These are phyloP conservation scores for Russula dissimulans DNA, from an alignment of 768 basidiomycete genomes.

Conservation along the genomic window DNA sequence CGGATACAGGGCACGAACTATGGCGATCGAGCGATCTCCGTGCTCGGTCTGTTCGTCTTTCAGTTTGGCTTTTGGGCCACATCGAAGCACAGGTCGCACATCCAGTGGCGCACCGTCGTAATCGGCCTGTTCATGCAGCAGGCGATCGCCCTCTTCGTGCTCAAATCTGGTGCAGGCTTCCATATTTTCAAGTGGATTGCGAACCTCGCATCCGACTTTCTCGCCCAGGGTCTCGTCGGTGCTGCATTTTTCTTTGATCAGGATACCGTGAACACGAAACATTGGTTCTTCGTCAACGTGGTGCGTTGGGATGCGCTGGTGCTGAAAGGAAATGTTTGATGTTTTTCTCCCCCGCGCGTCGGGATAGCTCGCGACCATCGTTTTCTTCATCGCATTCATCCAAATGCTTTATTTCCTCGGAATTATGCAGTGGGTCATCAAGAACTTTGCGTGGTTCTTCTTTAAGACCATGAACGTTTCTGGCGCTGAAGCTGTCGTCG, in stretches of 20 bases:
- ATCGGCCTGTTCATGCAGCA: conserved; percentile 83
- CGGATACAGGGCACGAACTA: conserved; percentile 48
- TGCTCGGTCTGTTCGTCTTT: conserved; percentile 73
- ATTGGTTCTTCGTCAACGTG: conserved; percentile 82
- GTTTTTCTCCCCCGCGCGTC: not conserved
- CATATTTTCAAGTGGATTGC: conserved; percentile 80
- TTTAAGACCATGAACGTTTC: conserved; percentile 86
- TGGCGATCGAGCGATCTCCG: conserved; percentile 73
- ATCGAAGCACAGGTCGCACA: conserved; percentile 50
- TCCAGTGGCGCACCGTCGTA: conserved; percentile 85
- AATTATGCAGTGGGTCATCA: conserved; percentile 91
- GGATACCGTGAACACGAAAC: conserved; percentile 44
- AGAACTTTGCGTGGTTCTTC: conserved; percentile 89
- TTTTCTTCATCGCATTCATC: conserved; percentile 91
- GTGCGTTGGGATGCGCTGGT: conserved; percentile 29
- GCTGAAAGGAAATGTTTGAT: no score
- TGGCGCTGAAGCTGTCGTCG: conserved; percentile 92
- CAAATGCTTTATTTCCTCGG: conserved; percentile 89
- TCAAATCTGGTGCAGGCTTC: conserved; percentile 78
- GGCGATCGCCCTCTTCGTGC: conserved; percentile 78
- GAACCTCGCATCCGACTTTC: conserved; percentile 69
- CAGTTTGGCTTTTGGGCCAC: conserved; percentile 64
- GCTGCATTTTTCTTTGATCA: conserved; percentile 77
- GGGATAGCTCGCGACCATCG: conserved; percentile 58
- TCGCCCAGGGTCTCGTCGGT: conserved; percentile 56